Evolutionary conservation across 768 basidiomycete species (phyloP).

Genomic region (Cyclocybe cylindracea): DNA sequence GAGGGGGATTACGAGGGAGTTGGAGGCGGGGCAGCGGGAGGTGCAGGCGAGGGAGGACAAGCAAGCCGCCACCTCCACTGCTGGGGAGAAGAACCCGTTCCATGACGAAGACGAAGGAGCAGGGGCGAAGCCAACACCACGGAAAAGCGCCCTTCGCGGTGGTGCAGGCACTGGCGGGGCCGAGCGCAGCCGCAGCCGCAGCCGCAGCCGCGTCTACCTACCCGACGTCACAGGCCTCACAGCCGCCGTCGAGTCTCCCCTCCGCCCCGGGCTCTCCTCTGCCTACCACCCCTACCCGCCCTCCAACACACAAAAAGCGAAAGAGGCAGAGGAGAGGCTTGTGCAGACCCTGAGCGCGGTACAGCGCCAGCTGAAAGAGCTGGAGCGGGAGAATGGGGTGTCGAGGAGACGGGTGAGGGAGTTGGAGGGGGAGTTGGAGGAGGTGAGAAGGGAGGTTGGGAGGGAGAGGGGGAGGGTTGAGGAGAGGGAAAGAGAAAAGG

Average conservation of each 20-base stretch:
- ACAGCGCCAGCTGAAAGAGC: constrained; percentile 66
- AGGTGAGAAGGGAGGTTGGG: constrained; percentile 76
- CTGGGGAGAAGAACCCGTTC: constrained; percentile 37
- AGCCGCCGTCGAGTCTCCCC: constrained; percentile 74
- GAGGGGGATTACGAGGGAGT: constrained; percentile 44
- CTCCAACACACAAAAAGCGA: no score
- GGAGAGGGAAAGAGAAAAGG: constrained; percentile 28
- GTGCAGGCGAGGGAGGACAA: constrained; percentile 2
- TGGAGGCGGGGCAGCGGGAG: constrained; percentile 19
- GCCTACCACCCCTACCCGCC: constrained; percentile 55
- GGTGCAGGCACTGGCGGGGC: no score
- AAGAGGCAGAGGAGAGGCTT: constrained; percentile 49
- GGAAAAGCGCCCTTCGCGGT: no score
- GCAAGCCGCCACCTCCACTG: constrained; percentile 6
- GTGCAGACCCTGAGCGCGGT: constrained; percentile 60
- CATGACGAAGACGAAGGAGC: no score
- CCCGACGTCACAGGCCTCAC: constrained; percentile 88
- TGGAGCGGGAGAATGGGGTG: constrained; percentile 82
- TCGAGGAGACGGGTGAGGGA: constrained; percentile 84
- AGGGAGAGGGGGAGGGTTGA: constrained; percentile 59
- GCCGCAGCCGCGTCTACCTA: constrained; percentile 50
- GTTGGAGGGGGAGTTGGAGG: constrained; percentile 84
- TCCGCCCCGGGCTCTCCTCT: constrained; percentile 49
- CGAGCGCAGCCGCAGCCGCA: constrained; percentile 22
- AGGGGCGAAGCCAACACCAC: no score